These are phyloP conservation scores for Diaporthe ampelina DNA, from an alignment of 2,329 filamentous ascomycete genomes.

Conservation along the genomic window DNA sequence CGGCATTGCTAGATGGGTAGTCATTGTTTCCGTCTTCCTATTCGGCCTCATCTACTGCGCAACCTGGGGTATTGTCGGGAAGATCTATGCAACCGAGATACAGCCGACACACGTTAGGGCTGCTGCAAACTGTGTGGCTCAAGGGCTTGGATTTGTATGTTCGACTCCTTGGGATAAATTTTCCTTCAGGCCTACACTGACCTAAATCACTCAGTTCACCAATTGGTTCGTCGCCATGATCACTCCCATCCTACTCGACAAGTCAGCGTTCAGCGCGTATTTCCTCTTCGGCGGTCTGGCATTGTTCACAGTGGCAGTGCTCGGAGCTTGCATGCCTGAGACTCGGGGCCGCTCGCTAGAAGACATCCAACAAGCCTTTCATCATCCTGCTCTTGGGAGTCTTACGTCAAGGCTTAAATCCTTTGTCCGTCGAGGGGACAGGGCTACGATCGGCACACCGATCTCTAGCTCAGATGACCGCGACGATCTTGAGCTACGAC, in stretches of 20 bases:
- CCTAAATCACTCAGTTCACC: conserved; percentile 45
- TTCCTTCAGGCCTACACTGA: neutral
- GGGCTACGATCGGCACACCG: neutral
- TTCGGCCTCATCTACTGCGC: conserved; percentile 61
- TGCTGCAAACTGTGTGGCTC: conserved; percentile 65
- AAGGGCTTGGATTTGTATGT: conserved; percentile 51
- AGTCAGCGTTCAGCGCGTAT: conserved; percentile 59
- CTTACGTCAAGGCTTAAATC: conserved; percentile 20
- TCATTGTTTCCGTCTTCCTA: conserved; percentile 63
- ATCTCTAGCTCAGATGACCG: neutral
- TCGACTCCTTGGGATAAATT: neutral
- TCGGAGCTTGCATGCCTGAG: conserved; percentile 63
- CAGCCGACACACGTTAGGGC: conserved; percentile 68
- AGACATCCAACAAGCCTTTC: conserved; percentile 63
- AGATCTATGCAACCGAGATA: conserved; percentile 71
- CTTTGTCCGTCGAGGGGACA: neutral
- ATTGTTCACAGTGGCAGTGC: conserved; percentile 54
- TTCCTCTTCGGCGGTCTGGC: conserved; percentile 60
- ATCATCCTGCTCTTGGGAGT: conserved; percentile 43
- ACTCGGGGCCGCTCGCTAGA: conserved; percentile 63
- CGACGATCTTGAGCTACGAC: neutral
- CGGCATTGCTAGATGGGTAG: conserved; percentile 62
- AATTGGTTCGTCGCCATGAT: conserved; percentile 61
- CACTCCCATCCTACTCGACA: conserved; percentile 57
- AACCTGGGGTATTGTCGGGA: conserved; percentile 68